Conservation (phyloP, 768 basidiomycete species). For the Hydnomerulius pinastri region DNA sequence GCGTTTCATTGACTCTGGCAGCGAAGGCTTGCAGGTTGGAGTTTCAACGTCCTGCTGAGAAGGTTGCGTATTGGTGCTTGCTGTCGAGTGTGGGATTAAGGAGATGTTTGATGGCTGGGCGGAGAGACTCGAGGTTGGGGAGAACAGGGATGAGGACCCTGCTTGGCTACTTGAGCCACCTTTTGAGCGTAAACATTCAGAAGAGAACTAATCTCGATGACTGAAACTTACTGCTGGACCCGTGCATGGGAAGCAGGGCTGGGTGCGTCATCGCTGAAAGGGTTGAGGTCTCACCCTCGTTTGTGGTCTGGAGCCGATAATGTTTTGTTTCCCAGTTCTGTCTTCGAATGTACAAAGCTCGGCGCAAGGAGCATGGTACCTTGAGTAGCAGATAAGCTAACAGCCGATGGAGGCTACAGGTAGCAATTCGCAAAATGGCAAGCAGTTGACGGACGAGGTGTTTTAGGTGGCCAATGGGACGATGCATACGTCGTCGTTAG, state of each 20-base stretch:
- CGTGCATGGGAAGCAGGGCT: not conserved
- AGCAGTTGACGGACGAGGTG: not conserved
- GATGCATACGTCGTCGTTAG: too few species aligned
- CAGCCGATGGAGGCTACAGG: not conserved
- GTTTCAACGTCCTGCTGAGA: not conserved
- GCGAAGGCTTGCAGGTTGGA: not conserved
- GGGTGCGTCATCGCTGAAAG: not conserved
- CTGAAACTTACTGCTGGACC: not conserved
- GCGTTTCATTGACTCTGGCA: not conserved
- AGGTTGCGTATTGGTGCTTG: not conserved
- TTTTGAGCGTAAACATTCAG: not conserved
- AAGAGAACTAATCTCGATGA: not conserved
- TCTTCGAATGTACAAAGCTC: not conserved
- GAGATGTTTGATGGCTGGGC: not conserved
- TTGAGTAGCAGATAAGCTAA: not conserved
- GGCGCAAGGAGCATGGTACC: not conserved
- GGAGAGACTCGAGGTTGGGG: not conserved
- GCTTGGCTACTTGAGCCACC: not conserved
- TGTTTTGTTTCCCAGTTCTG: too few species aligned
- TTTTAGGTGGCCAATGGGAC: too few species aligned
- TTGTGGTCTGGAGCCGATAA: not conserved
- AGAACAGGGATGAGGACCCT: not conserved
- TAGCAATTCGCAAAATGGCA: not conserved
- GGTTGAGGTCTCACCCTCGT: not conserved
- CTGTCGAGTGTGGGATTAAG: not conserved